Percentiles rank a stretch among this genome's conserved stretches.
These are phyloP conservation scores for Tripidium arundinaceum DNA, from an alignment of 202 grass and related monocot species.

Conservation along the genomic window DNA sequence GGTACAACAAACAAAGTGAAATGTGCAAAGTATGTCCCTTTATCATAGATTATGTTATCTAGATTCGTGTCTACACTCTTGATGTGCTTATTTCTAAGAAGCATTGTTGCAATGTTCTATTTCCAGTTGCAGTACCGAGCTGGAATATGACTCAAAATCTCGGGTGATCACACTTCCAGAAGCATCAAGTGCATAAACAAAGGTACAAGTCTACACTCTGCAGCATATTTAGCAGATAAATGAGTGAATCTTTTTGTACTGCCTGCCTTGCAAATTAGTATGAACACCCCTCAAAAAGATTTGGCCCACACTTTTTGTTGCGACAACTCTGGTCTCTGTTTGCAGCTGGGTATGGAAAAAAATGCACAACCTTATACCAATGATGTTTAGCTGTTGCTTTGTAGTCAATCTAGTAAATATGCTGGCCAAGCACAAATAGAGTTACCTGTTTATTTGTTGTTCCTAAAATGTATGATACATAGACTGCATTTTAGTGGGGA, in stretches of 20 bases:
- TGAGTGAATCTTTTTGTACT: background rate
- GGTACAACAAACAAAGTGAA: conserved; percentile 75
- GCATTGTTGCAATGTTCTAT: background rate
- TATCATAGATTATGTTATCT: background rate
- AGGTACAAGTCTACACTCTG: conserved; percentile 14
- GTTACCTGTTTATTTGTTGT: background rate
- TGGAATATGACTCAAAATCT: conserved; percentile 64
- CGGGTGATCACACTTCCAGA: conserved; percentile 73
- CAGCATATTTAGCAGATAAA: background rate
- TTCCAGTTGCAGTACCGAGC: conserved; percentile 43
- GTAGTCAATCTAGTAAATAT: background rate
- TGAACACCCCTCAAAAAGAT: background rate
- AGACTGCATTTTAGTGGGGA: background rate
- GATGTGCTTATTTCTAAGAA: background rate
- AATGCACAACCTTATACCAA: background rate
- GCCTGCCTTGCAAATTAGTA: background rate
- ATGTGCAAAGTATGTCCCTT: conserved; percentile 67
- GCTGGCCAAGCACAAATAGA: background rate
- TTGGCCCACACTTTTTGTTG: background rate
- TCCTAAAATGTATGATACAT: background rate
- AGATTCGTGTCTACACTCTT: background rate
- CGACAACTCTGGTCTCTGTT: background rate
- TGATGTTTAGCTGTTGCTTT: background rate
- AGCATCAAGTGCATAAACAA: conserved; percentile 31
- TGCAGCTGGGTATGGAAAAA: background rate